These are phyloP conservation scores for Triglochin maritima DNA, from an alignment of 106 monocot genomes.

Conservation along the genomic window DNA sequence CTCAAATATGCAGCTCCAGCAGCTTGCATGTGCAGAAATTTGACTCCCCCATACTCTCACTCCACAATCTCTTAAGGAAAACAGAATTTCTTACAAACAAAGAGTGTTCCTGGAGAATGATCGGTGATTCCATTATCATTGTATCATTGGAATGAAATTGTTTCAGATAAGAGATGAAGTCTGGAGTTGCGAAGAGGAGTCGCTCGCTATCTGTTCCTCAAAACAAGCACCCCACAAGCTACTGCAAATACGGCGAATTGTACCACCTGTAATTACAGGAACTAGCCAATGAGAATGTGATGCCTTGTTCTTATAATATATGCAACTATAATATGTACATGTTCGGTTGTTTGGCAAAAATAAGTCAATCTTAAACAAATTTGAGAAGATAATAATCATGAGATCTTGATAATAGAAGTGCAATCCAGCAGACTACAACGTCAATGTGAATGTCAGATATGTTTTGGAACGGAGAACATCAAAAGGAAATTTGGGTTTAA, in stretches of 20 bases:
- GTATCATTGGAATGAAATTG: background rate
- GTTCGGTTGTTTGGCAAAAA: background rate
- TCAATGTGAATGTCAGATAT: background rate
- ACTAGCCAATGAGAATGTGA: background rate
- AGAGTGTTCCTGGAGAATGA: background rate
- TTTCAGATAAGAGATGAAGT: background rate
- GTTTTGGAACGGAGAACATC: background rate
- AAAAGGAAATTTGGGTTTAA: background rate
- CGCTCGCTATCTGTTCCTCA: background rate
- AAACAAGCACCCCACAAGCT: slow-evolving; percentile 1
- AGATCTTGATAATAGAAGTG: background rate
- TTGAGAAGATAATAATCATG: background rate
- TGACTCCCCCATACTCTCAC: no score
- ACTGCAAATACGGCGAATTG: background rate
- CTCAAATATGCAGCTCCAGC: no score
- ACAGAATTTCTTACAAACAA: background rate
- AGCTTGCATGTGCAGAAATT: no score
- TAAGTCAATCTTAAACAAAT: background rate
- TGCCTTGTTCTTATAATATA: background rate
- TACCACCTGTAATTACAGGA: background rate
- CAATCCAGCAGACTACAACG: background rate
- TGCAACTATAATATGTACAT: background rate
- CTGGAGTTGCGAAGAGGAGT: background rate
- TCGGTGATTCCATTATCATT: background rate
- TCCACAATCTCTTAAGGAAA: background rate